Conservation (phyloP, 768 basidiomycete species). For the Strobilomyces confusus region DNA sequence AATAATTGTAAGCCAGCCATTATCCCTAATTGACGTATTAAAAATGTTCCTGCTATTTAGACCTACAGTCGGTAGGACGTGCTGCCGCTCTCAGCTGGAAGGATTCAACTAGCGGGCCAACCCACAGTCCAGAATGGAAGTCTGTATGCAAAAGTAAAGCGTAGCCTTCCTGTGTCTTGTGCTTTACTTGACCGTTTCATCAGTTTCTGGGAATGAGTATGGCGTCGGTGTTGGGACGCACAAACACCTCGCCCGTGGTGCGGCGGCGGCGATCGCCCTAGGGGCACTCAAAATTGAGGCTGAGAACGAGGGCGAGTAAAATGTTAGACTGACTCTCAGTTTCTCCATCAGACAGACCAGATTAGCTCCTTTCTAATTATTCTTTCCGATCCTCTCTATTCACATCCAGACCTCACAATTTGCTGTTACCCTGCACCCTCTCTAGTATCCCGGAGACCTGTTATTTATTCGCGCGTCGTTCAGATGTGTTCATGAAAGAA, state of each 20-base stretch:
- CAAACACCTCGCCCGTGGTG: conserved; percentile 50
- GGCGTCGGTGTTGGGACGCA: conserved; percentile 48
- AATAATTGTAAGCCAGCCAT: conserved; percentile 38
- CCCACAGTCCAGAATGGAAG: conserved; percentile 50
- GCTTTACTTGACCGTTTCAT: conserved; percentile 10
- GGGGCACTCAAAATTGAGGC: conserved; percentile 31
- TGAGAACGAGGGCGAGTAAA: conserved; percentile 15
- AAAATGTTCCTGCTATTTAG: conserved; percentile 29
- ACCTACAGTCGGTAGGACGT: conserved; percentile 47
- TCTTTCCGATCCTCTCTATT: neutral
- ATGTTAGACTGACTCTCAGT: neutral
- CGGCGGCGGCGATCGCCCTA: conserved; percentile 34
- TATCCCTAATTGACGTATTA: neutral
- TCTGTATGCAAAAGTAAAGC: conserved; percentile 54
- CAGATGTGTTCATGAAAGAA: conserved; percentile 6
- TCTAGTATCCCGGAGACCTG: conserved; percentile 10
- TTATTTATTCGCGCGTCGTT: conserved; percentile 11
- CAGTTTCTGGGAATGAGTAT: conserved; percentile 50
- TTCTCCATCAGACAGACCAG: neutral
- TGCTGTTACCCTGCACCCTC: neutral
- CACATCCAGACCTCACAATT: neutral
- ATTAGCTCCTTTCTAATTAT: conserved; percentile 5
- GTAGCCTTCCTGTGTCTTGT: conserved; percentile 7
- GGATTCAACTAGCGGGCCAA: conserved; percentile 42
- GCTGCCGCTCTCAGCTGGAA: conserved; percentile 51